phyloP scores from a whole-genome alignment of 176 grass and related monocot species.

The Musa acuminata region DNA sequence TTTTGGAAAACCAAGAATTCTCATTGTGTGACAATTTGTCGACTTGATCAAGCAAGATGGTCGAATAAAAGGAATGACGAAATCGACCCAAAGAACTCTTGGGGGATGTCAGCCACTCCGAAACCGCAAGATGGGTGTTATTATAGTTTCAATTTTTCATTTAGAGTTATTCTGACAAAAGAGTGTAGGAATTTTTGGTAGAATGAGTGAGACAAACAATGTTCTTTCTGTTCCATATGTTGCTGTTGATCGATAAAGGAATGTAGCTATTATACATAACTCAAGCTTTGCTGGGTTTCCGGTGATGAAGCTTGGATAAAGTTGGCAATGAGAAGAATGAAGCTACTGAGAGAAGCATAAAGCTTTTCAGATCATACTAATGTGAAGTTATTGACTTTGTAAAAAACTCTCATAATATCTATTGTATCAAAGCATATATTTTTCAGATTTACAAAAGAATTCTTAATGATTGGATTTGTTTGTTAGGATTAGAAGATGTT shows the following conservation, averaged over 20 bases:
- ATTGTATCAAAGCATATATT: too few species aligned
- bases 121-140: not conserved
- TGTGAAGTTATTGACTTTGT: too few species aligned
- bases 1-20: not conserved
- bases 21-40: not conserved
- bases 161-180: not conserved
- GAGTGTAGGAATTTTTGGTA: not conserved
- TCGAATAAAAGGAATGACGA: not conserved
- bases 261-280: too few species aligned
- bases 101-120: not conserved
- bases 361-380: too few species aligned
- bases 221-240: not conserved
- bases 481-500: too few species aligned
- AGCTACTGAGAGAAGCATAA: too few species aligned
- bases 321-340: too few species aligned
- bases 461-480: too few species aligned
- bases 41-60: not conserved
- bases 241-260: not conserved
- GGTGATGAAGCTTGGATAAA: too few species aligned
- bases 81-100: not conserved
- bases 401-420: too few species aligned
- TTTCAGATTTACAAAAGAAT: too few species aligned
- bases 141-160: not conserved
- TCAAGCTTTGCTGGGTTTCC: not conserved
- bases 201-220: not conserved